phyloP scores from a whole-genome alignment of 805 yeast genomes.

The Hanseniaspora lachancei region DNA sequence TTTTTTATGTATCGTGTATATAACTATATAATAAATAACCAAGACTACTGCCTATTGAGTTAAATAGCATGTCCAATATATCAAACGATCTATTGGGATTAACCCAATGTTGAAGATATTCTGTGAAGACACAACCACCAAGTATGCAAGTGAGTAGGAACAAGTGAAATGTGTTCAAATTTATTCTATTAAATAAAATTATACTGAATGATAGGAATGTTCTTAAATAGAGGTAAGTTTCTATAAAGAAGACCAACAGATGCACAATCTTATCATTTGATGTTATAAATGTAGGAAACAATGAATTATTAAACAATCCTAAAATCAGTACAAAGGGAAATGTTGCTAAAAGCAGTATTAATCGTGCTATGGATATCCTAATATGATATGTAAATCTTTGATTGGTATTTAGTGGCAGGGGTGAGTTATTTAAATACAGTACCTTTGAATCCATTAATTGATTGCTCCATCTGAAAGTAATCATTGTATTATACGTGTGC shows the following conservation, averaged over 20 bases:
- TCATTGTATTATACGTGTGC: no score
- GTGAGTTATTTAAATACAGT: neutral
- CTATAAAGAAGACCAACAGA: slow-evolving; percentile 33
- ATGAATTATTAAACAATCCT: slow-evolving; percentile 13
- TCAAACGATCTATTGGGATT: slow-evolving; percentile 37
- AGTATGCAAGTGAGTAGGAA: slow-evolving; percentile 35
- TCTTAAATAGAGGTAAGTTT: slow-evolving; percentile 39
- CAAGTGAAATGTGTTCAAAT: slow-evolving; percentile 17
- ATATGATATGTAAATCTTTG: neutral
- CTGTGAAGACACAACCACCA: slow-evolving; percentile 38
- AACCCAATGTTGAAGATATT: slow-evolving; percentile 36
- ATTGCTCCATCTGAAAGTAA: neutral
- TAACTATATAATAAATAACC: neutral
- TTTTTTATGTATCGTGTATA: neutral
- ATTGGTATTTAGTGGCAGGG: neutral
- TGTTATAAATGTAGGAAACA: slow-evolving; percentile 16
- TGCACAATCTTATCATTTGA: slow-evolving; percentile 42
- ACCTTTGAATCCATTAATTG: neutral
- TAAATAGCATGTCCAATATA: slow-evolving; percentile 32
- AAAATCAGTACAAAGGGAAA: slow-evolving; percentile 16
- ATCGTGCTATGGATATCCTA: neutral
- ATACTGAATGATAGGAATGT: neutral
- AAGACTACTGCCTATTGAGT: slow-evolving; percentile 22
- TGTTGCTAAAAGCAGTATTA: slow-evolving; percentile 14
- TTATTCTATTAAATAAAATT: neutral